phyloP scores from a whole-genome alignment of 2,329 filamentous ascomycete species.

The Fusarium phyllophilum region DNA sequence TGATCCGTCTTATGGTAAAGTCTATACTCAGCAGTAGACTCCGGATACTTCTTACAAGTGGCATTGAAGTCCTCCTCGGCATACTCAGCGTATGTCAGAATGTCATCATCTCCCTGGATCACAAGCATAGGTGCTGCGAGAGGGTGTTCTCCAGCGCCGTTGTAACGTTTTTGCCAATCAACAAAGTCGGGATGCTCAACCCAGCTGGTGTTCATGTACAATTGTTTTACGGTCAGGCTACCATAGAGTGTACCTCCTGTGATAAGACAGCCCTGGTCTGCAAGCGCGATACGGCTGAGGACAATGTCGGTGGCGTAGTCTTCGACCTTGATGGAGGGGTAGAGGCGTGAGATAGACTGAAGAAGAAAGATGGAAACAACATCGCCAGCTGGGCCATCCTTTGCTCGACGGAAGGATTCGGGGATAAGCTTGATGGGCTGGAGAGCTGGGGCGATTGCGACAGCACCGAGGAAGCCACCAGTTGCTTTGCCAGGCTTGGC shows the following conservation, averaged over 20 bases:
- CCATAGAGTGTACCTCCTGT: background rate
- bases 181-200: constrained; percentile 2
- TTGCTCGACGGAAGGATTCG: constrained; percentile 11
- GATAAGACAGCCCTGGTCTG: background rate
- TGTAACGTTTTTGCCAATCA: constrained; percentile 24
- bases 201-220: constrained; percentile 24
- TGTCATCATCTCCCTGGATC: constrained; percentile 9
- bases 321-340: background rate
- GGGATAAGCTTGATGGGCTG: constrained; percentile 21
- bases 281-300: background rate
- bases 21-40: background rate
- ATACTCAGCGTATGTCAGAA: background rate
- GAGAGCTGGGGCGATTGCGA: constrained; percentile 1
- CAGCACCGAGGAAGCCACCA: constrained; percentile 10
- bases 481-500: background rate
- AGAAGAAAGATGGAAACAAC: constrained; percentile 18
- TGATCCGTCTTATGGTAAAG: constrained; percentile 4
- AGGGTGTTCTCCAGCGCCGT: constrained; percentile 1
- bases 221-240: background rate
- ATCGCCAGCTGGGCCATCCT: constrained; percentile 7
- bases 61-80: constrained; percentile 5
- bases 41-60: constrained; percentile 3
- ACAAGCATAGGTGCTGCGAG: constrained; percentile 23
- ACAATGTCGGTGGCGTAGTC: constrained; percentile 12
- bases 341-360: background rate